Conservation (phyloP, 352 stramenopile species). For the Pythium vanterpoolii region DNA sequence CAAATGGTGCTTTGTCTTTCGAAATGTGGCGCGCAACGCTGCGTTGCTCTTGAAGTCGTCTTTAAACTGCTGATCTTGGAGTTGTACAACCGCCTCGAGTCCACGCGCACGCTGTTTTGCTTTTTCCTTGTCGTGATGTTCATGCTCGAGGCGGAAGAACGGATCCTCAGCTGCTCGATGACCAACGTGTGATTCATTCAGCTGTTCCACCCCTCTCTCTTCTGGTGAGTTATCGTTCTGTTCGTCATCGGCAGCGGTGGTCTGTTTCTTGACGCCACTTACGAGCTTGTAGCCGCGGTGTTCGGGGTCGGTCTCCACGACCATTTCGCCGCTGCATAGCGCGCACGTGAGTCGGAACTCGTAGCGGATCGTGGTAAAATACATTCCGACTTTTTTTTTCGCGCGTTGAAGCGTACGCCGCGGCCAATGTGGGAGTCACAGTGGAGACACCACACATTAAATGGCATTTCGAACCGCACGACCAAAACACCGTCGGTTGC, state of each 20-base stretch:
- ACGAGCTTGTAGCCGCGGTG: slow-evolving; percentile 86
- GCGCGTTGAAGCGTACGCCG: slow-evolving; percentile 95
- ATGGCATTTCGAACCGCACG: slow-evolving; percentile 98
- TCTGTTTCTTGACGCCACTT: slow-evolving; percentile 88
- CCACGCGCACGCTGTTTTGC: slow-evolving; percentile 42
- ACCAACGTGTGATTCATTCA: slow-evolving; percentile 56
- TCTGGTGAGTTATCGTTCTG: too few relatives aligned
- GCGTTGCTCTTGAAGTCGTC: slow-evolving; percentile 75
- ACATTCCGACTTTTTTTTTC: slow-evolving; percentile 90
- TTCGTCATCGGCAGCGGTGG: slow-evolving; percentile 24
- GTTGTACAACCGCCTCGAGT: slow-evolving; percentile 48
- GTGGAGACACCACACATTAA: slow-evolving; percentile 92
- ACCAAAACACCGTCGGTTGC: slow-evolving; percentile 80
- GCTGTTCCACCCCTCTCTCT: slow-evolving; percentile 33
- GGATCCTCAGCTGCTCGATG: slow-evolving; percentile 47
- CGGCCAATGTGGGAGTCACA: slow-evolving; percentile 68
- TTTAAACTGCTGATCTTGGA: slow-evolving; percentile 60
- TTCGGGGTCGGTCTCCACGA: slow-evolving; percentile 95
- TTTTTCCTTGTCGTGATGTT: slow-evolving; percentile 55
- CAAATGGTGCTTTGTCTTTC: slow-evolving; percentile 52
- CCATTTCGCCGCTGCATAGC: slow-evolving; percentile 82
- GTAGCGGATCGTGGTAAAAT: slow-evolving; percentile 92
- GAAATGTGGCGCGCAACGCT: slow-evolving; percentile 46
- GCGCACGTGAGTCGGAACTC: slow-evolving; percentile 95
- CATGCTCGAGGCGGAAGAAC: slow-evolving; percentile 79